A percentile compares a stretch with the other conserved stretches of the same genome.
Conservation (phyloP, 129 eudicot genomes). For the Chrysanthemum makinoi region DNA sequence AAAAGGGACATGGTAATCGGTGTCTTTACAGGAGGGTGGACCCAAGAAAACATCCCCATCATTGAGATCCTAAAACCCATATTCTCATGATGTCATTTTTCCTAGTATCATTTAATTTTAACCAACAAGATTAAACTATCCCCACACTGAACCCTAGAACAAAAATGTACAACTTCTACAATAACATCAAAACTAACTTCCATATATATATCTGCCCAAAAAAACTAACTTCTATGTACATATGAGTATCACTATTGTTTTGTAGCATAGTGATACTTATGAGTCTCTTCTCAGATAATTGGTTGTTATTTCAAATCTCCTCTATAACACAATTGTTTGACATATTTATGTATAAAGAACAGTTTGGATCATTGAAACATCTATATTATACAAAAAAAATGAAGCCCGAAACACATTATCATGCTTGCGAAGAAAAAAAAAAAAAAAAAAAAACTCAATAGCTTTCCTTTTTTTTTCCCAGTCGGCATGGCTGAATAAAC, state of each 20-base stretch:
- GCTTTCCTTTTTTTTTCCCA: too few relatives aligned
- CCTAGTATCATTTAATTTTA: conserved; percentile 42
- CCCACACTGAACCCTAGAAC: conserved; percentile 38
- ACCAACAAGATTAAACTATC: conserved; percentile 25
- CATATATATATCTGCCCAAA: conserved; percentile 1
- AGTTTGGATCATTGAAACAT: too few relatives aligned
- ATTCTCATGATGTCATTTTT: conserved; percentile 48
- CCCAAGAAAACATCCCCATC: conserved; percentile 47
- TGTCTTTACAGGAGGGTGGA: conserved; percentile 30
- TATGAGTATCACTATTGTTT: too few relatives aligned
- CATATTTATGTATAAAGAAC: too few relatives aligned
- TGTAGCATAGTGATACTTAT: too few relatives aligned
- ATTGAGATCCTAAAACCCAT: conserved; percentile 46
- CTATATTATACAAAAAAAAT: too few relatives aligned
- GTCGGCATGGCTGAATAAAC: too few relatives aligned
- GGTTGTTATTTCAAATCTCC: neutral
- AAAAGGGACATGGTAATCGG: conserved; percentile 22
- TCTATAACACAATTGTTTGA: too few relatives aligned
- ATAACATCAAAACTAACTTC: conserved; percentile 27
- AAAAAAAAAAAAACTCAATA: too few relatives aligned
- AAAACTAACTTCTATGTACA: too few relatives aligned
- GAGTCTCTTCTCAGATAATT: neutral
- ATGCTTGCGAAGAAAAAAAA: too few relatives aligned
- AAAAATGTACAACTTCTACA: conserved; percentile 31
- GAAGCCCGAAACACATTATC: too few relatives aligned